phyloP scores from a whole-genome alignment of 371 early-diverging fungal species.

The Gilbertella persicaria region DNA sequence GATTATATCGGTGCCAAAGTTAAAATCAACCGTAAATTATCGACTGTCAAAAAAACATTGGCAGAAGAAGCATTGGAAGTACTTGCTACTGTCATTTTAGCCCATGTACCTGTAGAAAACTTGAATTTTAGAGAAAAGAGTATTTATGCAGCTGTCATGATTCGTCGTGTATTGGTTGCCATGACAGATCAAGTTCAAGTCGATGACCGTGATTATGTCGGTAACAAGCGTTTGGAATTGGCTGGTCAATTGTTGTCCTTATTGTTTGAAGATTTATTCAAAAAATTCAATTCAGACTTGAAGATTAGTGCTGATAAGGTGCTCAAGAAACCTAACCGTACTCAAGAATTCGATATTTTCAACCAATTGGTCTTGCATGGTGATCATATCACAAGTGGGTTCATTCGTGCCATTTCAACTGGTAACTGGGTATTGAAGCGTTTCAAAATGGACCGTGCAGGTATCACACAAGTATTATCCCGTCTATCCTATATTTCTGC shows the following conservation, averaged over 20 bases:
- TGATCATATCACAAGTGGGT: conserved; percentile 93
- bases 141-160: conserved; percentile 97
- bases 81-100: conserved; percentile 90
- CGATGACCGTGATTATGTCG: conserved; percentile 99
- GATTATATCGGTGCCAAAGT: conserved; percentile 88
- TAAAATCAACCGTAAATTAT: conserved; percentile 65
- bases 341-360: conserved; percentile 95
- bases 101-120: conserved; percentile 94
- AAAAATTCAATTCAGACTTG: conserved; percentile 91
- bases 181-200: conserved; percentile 78
- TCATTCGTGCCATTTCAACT: conserved; percentile 96
- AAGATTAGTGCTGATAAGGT: conserved; percentile 93
- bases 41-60: conserved; percentile 59
- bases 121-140: conserved; percentile 93
- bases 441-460: conserved; percentile 99
- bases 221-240: conserved; percentile 99
- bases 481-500: conserved; percentile 97
- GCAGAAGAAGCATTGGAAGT: conserved; percentile 94
- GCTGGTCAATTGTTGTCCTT: conserved; percentile 98
- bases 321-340: conserved; percentile 91
- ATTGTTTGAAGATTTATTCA: conserved; percentile 99
- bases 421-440: conserved; percentile 99
- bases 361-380: conserved; percentile 84
- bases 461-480: conserved; percentile 98
- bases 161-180: conserved; percentile 93